Evolutionary conservation across 768 basidiomycete species (phyloP), one percentile per base, ranked within the genome.

Genomic region (Hypsizygus marmoreus): DNA sequence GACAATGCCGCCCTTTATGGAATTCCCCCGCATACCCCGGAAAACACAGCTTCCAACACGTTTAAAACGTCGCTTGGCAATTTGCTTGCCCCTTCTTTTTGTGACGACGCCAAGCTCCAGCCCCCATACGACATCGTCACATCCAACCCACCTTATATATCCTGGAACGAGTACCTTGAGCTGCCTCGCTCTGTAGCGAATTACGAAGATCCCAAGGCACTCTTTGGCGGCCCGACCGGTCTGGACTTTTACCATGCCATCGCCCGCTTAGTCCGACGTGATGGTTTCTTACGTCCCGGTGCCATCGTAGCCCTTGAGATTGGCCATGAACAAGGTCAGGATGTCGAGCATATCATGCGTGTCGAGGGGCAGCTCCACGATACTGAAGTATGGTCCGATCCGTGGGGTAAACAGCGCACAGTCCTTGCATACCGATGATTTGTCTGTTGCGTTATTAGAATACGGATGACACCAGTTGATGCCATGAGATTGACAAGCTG

Each of bases 121-220:
- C 72, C 65, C 2, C 80, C 86, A 2, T 89, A 84, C 66, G 84
- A 91, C 66, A 69, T 94, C 45, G 70, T 94, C 58, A 91, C 91
- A 9, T 80, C 85, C 12, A 95, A 94, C 67, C 88, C 89, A 19
- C 88, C 91, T 8, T 97, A 97, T 66, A 88, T 97, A 53, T 74
- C 92, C 28, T 73, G 64, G 51, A 54, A 65, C 29, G 84, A 87
- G 48, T 95, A 84, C 60, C 65, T 78, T 32, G 40, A 57, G 17
- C 76, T 97, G 25, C 77, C 86, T 6, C 49, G 59, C n/a, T 84
- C 82, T 37, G 94, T 97, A 42, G 77, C 69, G 40, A 72, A 79
- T 41, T 89, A 80, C 61, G 95, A 98, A 65, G 92, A 95, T 67
- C 80, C 75, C 7, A 74, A 70, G 12, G 95, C 95, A 9, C 78